phyloP scores from a whole-genome alignment of 176 grass and related monocot genomes.

The Thalia dealbata region DNA sequence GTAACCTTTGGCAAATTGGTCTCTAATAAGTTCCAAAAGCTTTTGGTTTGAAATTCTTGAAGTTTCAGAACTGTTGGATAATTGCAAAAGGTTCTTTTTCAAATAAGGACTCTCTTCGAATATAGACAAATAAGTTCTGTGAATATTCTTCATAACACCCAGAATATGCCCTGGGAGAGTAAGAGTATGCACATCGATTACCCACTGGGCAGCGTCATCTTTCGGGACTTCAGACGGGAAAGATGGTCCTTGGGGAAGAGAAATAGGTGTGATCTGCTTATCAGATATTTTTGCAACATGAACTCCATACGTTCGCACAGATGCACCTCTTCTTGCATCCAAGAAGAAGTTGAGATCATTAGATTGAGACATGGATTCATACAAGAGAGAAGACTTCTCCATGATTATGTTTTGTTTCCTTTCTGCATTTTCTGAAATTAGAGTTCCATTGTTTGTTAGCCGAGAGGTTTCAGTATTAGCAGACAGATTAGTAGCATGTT shows the following conservation, averaged over 20 bases:
- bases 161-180: conserved; percentile 40
- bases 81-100: conserved; percentile 20
- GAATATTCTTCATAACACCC: conserved; percentile 34
- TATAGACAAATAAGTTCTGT: conserved; percentile 36
- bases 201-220: conserved; percentile 18
- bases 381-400: conserved; percentile 40
- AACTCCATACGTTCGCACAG: conserved; percentile 17
- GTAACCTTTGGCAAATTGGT: conserved; percentile 25
- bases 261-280: conserved; percentile 12
- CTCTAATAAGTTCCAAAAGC: conserved; percentile 45
- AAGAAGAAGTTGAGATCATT: conserved; percentile 60
- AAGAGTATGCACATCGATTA: conserved; percentile 50
- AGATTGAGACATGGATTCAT: conserved; percentile 41
- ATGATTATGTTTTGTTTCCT: conserved; percentile 20
- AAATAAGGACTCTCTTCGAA: conserved; percentile 42
- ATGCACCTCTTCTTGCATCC: conserved; percentile 39
- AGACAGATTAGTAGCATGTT: conserved; percentile 25
- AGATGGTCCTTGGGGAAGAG: conserved; percentile 31
- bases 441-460: conserved; percentile 24
- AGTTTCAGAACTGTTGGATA: conserved; percentile 16
- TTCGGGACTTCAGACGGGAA: conserved; percentile 14
- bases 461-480: conserved; percentile 23
- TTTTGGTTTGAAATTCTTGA: conserved; percentile 52
- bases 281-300: conserved; percentile 18
- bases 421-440: conserved; percentile 16